Evolutionary conservation across 192 early-diverging fungal genomes (phyloP).

Genomic region (Entomortierella beljakovae): DNA sequence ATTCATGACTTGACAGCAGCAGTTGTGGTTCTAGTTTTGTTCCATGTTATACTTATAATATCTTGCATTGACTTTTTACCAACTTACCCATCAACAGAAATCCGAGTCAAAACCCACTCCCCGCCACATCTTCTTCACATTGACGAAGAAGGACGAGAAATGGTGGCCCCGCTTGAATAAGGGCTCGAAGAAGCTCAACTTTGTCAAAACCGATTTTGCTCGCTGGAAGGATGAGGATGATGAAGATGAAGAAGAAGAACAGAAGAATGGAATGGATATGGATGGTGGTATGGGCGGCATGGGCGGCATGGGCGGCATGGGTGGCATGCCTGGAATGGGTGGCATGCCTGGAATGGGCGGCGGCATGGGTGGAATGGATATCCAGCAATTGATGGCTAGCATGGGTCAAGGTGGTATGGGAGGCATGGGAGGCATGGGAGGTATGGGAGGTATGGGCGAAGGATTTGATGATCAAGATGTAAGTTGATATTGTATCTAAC

Average conservation of each 20-base stretch:
- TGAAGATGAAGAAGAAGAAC: slow-evolving; percentile 69
- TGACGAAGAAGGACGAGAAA: slow-evolving; percentile 77
- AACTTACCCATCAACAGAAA: slow-evolving; percentile 64
- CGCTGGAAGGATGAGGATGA: slow-evolving; percentile 96
- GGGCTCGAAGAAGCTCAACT: slow-evolving; percentile 73
- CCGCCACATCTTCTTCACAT: slow-evolving; percentile 73
- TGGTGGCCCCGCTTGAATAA: slow-evolving; percentile 92
- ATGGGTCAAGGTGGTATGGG: slow-evolving; percentile 32
- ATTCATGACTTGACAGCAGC: not conserved
- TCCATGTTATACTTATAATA: too few species aligned
- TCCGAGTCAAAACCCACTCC: slow-evolving; percentile 75
- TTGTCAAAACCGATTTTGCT: slow-evolving; percentile 91
- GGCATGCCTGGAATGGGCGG: slow-evolving; percentile 34
- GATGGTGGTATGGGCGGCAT: slow-evolving; percentile 73
- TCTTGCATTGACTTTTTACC: too few species aligned
- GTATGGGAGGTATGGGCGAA: slow-evolving; percentile 21
- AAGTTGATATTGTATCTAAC: not conserved
- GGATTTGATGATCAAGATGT: slow-evolving; percentile 15
- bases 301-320: slow-evolving; percentile 70
- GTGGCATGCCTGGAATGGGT: slow-evolving; percentile 58
- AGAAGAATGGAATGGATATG: slow-evolving; percentile 46
- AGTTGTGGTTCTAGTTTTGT: not conserved
- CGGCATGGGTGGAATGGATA: slow-evolving; percentile 31
- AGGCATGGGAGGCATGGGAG: slow-evolving; percentile 21
- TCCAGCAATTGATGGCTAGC: slow-evolving; percentile 22